These are phyloP conservation scores for Ophiosphaerella herpotricha DNA, from an alignment of 2,329 filamentous ascomycete species.

Conservation along the genomic window DNA sequence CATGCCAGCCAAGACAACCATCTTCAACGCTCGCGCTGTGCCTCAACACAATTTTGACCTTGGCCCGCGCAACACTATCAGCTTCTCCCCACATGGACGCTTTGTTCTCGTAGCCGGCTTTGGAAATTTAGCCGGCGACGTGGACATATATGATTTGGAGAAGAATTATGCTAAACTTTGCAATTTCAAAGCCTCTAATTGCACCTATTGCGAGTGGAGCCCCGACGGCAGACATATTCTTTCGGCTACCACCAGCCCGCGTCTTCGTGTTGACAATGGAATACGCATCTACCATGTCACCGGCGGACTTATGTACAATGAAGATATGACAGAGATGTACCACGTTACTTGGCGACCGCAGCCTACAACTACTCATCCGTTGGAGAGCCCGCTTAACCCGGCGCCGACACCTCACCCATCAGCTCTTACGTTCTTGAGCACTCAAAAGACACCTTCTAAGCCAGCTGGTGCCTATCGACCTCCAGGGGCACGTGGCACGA, in stretches of 20 bases:
- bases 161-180: slow-evolving; percentile 91
- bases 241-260: slow-evolving; percentile 95
- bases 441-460: slow-evolving; percentile 92
- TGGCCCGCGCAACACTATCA: slow-evolving; percentile 88
- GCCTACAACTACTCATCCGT: slow-evolving; percentile 61
- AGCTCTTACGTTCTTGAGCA: slow-evolving; percentile 78
- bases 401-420: slow-evolving; percentile 81
- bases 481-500: slow-evolving; percentile 85
- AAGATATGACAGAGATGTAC: slow-evolving; percentile 94
- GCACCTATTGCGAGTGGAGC: slow-evolving; percentile 96
- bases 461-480: slow-evolving; percentile 96
- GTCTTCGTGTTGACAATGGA: slow-evolving; percentile 94
- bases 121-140: slow-evolving; percentile 94
- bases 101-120: slow-evolving; percentile 96
- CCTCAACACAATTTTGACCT: slow-evolving; percentile 84
- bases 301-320: slow-evolving; percentile 89
- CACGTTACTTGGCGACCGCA: slow-evolving; percentile 84
- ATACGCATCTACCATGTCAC: slow-evolving; percentile 93
- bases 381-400: slow-evolving; percentile 72
- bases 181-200: slow-evolving; percentile 94
- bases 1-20: slow-evolving; percentile 98
- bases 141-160: slow-evolving; percentile 95
- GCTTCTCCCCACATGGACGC: slow-evolving; percentile 90
- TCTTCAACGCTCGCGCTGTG: slow-evolving; percentile 89
- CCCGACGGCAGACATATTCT: slow-evolving; percentile 94